phyloP scores from a whole-genome alignment of 2,329 filamentous ascomycete genomes.

The Meredithiella fracta region DNA sequence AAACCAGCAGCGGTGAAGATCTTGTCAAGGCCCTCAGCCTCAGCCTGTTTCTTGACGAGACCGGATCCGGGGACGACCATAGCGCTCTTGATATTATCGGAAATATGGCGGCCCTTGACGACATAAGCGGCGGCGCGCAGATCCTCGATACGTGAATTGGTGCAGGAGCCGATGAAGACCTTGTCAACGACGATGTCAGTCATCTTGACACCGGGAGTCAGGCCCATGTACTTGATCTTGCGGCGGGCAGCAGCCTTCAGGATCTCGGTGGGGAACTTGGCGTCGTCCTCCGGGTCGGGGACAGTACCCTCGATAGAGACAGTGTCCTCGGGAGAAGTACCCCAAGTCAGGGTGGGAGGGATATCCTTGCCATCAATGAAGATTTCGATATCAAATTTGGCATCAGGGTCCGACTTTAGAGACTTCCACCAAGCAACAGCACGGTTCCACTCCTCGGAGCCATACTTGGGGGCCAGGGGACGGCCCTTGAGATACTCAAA shows the following conservation, averaged over 20 bases:
- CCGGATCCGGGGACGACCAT: constrained; percentile 96
- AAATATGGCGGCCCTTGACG: constrained; percentile 74
- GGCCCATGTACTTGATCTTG: constrained; percentile 91
- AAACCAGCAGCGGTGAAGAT: constrained; percentile 86
- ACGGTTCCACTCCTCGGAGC: constrained; percentile 76
- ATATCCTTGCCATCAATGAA: constrained; percentile 89
- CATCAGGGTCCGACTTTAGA: constrained; percentile 70
- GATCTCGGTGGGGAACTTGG: constrained; percentile 56
- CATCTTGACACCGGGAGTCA: constrained; percentile 73
- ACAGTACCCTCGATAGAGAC: constrained; percentile 87
- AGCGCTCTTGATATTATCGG: constrained; percentile 75
- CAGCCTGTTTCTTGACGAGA: constrained; percentile 80
- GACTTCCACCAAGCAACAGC: constrained; percentile 77
- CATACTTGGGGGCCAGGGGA: constrained; percentile 71
- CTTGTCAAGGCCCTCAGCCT: constrained; percentile 81
- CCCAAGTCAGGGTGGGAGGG: constrained; percentile 86
- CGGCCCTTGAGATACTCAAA: constrained; percentile 90
- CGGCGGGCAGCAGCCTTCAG: constrained; percentile 68
- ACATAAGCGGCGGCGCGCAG: constrained; percentile 72
- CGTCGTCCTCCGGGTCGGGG: constrained; percentile 53
- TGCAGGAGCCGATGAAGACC: constrained; percentile 96
- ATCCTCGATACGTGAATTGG: constrained; percentile 93
- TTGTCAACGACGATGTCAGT: constrained; percentile 88
- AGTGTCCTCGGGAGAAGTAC: constrained; percentile 90
- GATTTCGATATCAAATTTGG: constrained; percentile 78